Evolutionary conservation across 768 basidiomycete species (phyloP).

Genomic region (Hypsizygus marmoreus): DNA sequence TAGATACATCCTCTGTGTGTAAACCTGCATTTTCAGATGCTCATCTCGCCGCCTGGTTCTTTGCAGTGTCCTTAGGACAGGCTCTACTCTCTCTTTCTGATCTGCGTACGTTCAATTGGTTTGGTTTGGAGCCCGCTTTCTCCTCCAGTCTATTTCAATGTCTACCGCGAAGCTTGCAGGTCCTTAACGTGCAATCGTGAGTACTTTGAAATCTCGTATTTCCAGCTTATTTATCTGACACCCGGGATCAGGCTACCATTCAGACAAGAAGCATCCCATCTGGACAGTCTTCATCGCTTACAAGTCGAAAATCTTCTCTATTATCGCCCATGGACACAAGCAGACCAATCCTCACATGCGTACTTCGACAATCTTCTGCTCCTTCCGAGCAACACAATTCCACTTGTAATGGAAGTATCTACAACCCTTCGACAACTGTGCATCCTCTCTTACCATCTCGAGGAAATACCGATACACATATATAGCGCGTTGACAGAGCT

Average conservation of each 20-base stretch:
- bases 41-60: not conserved
- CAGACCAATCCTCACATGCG: slow-evolving; percentile 5
- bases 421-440: slow-evolving; percentile 6
- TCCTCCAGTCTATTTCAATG: slow-evolving; percentile 26
- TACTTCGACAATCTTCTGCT: slow-evolving; percentile 2
- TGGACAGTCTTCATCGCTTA: slow-evolving; percentile 14
- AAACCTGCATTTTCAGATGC: not conserved
- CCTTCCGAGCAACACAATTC: not conserved
- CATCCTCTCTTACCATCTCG: slow-evolving; percentile 4
- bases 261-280: slow-evolving; percentile 16
- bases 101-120: slow-evolving; percentile 40
- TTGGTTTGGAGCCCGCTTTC: slow-evolving; percentile 33
- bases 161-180: slow-evolving; percentile 29
- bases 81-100: slow-evolving; percentile 30
- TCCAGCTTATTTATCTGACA: no score
- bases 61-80: slow-evolving; percentile 35
- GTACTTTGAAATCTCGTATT: no score
- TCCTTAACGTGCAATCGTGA: slow-evolving; percentile 33
- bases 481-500: slow-evolving; percentile 32
- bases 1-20: slow-evolving; percentile 16
- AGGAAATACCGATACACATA: slow-evolving; percentile 33
- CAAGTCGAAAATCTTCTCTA: slow-evolving; percentile 10
- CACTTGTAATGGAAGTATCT: slow-evolving; percentile 7
- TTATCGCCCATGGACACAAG: slow-evolving; percentile 5
- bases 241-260: no score